Evolutionary conservation across 257 asterid genomes (phyloP), one percentile per base, ranked within the genome.

Genomic region (Euphrasia confusa): DNA sequence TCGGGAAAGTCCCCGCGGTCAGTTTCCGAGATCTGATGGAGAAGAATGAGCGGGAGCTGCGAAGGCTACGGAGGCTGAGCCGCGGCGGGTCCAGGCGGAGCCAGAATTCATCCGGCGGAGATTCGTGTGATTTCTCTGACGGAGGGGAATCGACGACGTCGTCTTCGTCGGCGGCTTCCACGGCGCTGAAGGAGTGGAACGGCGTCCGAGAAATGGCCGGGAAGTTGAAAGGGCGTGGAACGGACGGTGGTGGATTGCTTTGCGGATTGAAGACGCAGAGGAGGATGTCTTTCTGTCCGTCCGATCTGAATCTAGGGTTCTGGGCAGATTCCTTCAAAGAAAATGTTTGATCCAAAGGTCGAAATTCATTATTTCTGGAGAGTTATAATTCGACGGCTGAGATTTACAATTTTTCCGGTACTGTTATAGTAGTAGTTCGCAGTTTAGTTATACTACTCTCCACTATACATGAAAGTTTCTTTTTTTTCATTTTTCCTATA

Each of bases 151-250:
- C 96, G 15, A 79, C 88, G 39, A 72, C 95, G 54, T 76, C 94
- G 21, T 83, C 95, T 0, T 78, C 91, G 9, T 77, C 90, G 35
- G 40, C 91, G 58, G 71, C 83, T 2, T 76, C 95, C 4, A 78
- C 84, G 14, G 84, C 80, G 54, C 58, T 84, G 77, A 87, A 81
- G 88, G 90, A 87, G 58, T 77, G 80, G 86, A 89, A 87, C 67
- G 74, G 83, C n/a, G 69, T 78, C 15, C 67, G 74, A 3, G 79
- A 64, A 68, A 27, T 75, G 84, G 86, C 84, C 73, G 94, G 83
- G 68, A 84, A 76, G 63, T 67, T 74, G 75, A 78, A 79, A 45
- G 85, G 64, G 37, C 52, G 53, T 10, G 78, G 78, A 73, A 67
- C 86, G 0, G 70, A 70, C 75, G 84, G 83, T 54, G 81, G 80